Evolutionary conservation across 2,329 filamentous ascomycete genomes (phyloP).

Genomic region (Fusarium piperis): DNA sequence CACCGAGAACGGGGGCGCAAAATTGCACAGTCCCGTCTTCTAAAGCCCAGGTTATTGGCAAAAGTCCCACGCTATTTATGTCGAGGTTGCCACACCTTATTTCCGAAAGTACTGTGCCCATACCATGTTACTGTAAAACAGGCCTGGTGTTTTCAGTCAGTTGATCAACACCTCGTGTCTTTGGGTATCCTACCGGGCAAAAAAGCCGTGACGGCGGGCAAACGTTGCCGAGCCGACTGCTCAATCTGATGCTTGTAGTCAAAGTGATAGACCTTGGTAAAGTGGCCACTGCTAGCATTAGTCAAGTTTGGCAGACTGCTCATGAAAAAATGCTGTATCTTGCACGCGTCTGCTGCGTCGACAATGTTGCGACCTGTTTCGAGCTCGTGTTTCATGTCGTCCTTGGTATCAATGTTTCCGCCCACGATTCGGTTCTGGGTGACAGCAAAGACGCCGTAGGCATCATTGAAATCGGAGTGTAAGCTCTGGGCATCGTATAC

Average conservation of each 20-base stretch:
- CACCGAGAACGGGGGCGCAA: constrained; percentile 13
- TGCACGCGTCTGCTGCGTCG: constrained; percentile 11
- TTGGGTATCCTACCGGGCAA: constrained; percentile 8
- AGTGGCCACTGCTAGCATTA: constrained; percentile 2
- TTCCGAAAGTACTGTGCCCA: constrained; percentile 21
- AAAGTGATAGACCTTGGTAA: constrained; percentile 20
- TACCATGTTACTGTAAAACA: constrained; percentile 27
- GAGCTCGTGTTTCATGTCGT: constrained; percentile 21
- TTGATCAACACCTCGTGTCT: neutral
- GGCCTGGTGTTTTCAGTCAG: neutral
- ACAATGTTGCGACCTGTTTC: constrained; percentile 23
- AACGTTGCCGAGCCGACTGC: neutral
- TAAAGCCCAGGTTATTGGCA: neutral
- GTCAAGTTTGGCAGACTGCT: constrained; percentile 23
- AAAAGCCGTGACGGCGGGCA: constrained; percentile 14
- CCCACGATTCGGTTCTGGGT: constrained; percentile 12
- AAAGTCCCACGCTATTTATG: too few relatives aligned
- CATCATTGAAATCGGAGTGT: neutral
- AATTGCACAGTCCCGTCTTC: constrained; percentile 23
- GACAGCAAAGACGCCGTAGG: constrained; percentile 25
- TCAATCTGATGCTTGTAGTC: constrained; percentile 23
- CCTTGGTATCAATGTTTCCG: constrained; percentile 5
- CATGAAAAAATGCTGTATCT: constrained; percentile 24
- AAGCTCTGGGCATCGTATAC: constrained; percentile 18
- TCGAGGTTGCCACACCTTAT: neutral